A percentile compares a stretch with the other conserved stretches of the same genome.
Conservation (phyloP, 2,329 filamentous ascomycete species). For the Fusarium stilboides region DNA sequence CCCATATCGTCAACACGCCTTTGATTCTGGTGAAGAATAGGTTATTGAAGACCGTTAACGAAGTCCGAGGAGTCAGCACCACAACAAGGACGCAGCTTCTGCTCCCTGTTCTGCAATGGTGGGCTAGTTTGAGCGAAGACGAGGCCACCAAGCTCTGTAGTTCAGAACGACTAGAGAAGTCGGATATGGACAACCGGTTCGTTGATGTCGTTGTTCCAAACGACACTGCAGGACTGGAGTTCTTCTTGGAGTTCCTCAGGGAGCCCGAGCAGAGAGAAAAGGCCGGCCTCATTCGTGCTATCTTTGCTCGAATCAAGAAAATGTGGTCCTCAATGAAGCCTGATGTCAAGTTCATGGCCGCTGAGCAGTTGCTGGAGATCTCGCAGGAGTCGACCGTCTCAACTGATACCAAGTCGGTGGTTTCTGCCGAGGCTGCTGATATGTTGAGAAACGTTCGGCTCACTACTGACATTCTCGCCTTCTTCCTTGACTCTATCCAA, state of each 20-base stretch:
- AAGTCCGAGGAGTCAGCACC: conserved; percentile 78
- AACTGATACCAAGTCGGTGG: conserved; percentile 55
- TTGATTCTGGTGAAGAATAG: conserved; percentile 77
- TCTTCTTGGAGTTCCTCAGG: conserved; percentile 65
- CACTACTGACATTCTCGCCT: conserved; percentile 78
- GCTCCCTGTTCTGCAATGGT: conserved; percentile 80
- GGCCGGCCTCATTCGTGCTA: conserved; percentile 70
- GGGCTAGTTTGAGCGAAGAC: conserved; percentile 70
- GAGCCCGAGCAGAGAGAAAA: conserved; percentile 57
- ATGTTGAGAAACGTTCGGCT: conserved; percentile 81
- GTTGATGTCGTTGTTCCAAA: conserved; percentile 70
- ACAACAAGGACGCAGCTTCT: conserved; percentile 80
- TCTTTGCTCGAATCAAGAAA: conserved; percentile 78
- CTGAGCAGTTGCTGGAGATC: conserved; percentile 74
- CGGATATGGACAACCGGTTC: conserved; percentile 60
- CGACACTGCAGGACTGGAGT: conserved; percentile 66
- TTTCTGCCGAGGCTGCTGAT: conserved; percentile 76
- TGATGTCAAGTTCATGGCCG: conserved; percentile 71
- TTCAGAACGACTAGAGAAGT: conserved; percentile 60
- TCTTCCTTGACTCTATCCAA: conserved; percentile 82
- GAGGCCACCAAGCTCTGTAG: conserved; percentile 63
- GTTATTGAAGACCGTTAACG: conserved; percentile 80
- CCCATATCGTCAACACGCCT: conserved; percentile 79
- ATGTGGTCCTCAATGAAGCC: conserved; percentile 82
- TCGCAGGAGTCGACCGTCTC: conserved; percentile 62